phyloP scores from a whole-genome alignment of 1,284 basidiomycete genomes.

The Bjerkandera adusta region DNA sequence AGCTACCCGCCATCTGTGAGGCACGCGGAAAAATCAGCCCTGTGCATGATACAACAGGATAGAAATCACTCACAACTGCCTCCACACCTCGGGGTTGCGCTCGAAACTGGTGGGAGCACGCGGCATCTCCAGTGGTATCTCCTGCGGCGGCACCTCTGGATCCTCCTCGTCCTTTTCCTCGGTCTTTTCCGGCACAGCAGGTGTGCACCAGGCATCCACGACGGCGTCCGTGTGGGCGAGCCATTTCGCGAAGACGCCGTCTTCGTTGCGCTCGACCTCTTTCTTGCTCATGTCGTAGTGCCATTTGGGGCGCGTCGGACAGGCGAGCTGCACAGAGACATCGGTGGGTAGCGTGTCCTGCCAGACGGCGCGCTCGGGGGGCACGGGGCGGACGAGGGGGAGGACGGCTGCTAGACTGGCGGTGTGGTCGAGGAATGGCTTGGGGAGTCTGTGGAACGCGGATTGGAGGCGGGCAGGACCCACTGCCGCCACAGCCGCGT shows the following conservation, averaged over 20 bases:
- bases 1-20: conserved; percentile 79
- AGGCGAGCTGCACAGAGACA: conserved; percentile 34
- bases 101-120: conserved; percentile 79
- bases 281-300: conserved; percentile 78
- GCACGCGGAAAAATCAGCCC: conserved; percentile 5
- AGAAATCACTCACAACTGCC: conserved; percentile 70
- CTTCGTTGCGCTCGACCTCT: conserved; percentile 86
- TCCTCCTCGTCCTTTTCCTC: conserved; percentile 20
- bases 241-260: conserved; percentile 78
- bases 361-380: conserved; percentile 42
- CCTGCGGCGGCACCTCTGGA: conserved; percentile 14
- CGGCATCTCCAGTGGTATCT: conserved; percentile 41
- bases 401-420: conserved; percentile 54
- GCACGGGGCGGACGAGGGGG: conserved; percentile 60
- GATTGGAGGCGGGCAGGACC: conserved; percentile 63
- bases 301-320: conserved; percentile 82
- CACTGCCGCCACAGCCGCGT: conserved; percentile 27
- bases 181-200: conserved; percentile 20
- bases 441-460: conserved; percentile 65
- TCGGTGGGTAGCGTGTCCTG: conserved; percentile 19
- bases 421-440: conserved; percentile 62
- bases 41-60: conserved; percentile 8
- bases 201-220: conserved; percentile 53
- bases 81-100: conserved; percentile 89
- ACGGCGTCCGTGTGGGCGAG: conserved; percentile 56